phyloP scores from a whole-genome alignment of 2,329 filamentous ascomycete species.

The Pleurostoma richardsiae region DNA sequence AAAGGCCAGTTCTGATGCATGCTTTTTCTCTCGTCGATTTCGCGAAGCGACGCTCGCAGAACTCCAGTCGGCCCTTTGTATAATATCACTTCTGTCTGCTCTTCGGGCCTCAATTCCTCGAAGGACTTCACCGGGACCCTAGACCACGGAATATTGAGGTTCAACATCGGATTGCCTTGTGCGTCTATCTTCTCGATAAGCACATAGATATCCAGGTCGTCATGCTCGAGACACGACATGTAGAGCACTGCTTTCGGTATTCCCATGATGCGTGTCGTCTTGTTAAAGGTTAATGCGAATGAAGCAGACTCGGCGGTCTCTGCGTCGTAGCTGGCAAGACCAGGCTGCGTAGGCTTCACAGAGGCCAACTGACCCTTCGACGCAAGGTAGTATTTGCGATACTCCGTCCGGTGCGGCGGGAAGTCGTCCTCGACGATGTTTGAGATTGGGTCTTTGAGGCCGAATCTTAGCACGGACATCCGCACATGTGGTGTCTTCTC shows the following conservation, averaged over 20 bases:
- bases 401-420: conserved; percentile 25
- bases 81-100: conserved; percentile 15
- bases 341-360: no score
- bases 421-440: conserved; percentile 26
- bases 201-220: conserved; percentile 37
- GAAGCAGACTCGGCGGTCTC: conserved; percentile 13
- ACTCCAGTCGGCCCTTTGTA: conserved; percentile 19
- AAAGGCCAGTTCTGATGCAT: conserved; percentile 22
- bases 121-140: conserved; percentile 11
- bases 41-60: conserved; percentile 15
- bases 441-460: conserved; percentile 21
- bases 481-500: conserved; percentile 37
- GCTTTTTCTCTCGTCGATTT: conserved; percentile 13
- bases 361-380: conserved; percentile 12
- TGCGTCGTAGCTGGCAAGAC: conserved; percentile 19
- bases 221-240: conserved; percentile 29
- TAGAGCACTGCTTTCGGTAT: conserved; percentile 35
- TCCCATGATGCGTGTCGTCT: conserved; percentile 30
- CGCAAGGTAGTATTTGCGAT: conserved; percentile 20
- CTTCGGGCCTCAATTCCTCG: conserved; percentile 11
- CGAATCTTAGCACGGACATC: conserved; percentile 31
- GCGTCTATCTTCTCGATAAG: conserved; percentile 29
- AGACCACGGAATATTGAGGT: conserved; percentile 19
- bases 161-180: conserved; percentile 11
- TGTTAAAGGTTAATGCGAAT: conserved; percentile 29